These are phyloP conservation scores for Dactylella cylindrospora DNA, from an alignment of 2,329 filamentous ascomycete genomes.

Conservation along the genomic window DNA sequence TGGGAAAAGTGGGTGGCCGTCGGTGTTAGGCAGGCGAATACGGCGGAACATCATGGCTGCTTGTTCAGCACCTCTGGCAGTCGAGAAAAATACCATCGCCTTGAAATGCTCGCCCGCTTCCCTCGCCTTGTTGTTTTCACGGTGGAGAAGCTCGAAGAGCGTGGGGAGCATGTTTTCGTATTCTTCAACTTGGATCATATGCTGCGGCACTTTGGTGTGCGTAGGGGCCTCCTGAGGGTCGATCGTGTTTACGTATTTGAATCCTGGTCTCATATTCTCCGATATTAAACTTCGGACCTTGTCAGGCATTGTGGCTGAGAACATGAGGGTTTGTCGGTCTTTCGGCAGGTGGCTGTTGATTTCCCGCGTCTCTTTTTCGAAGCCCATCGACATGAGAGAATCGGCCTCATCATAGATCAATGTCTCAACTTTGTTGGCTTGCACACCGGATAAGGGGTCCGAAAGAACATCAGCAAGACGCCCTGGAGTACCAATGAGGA, in stretches of 20 bases:
- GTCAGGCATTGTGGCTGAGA: slow-evolving; percentile 86
- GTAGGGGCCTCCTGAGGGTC: slow-evolving; percentile 77
- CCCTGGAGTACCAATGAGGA: slow-evolving; percentile 87
- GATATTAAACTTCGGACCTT: slow-evolving; percentile 80
- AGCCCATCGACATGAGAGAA: slow-evolving; percentile 67
- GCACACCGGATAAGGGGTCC: slow-evolving; percentile 65
- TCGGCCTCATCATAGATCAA: slow-evolving; percentile 69
- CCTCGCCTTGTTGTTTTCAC: slow-evolving; percentile 58
- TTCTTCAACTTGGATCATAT: slow-evolving; percentile 66
- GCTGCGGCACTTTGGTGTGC: slow-evolving; percentile 80
- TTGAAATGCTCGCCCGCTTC: slow-evolving; percentile 69
- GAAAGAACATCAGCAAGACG: slow-evolving; percentile 78
- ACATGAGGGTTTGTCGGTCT: slow-evolving; percentile 86
- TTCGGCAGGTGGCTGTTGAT: slow-evolving; percentile 68
- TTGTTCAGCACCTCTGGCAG: slow-evolving; percentile 59
- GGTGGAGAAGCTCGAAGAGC: slow-evolving; percentile 72
- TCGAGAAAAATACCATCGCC: slow-evolving; percentile 88
- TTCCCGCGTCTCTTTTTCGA: slow-evolving; percentile 65
- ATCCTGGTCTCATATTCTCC: slow-evolving; percentile 74
- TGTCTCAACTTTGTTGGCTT: slow-evolving; percentile 62
- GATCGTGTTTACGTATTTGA: slow-evolving; percentile 90
- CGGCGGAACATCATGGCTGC: slow-evolving; percentile 52
- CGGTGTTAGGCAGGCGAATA: slow-evolving; percentile 16
- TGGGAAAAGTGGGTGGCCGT: slow-evolving; percentile 49
- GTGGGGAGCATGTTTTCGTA: slow-evolving; percentile 76